Evolutionary conservation across 2,329 filamentous ascomycete genomes (phyloP), one percentile per base, ranked within the genome.

Genomic region (Aspergillus neoniger): DNA sequence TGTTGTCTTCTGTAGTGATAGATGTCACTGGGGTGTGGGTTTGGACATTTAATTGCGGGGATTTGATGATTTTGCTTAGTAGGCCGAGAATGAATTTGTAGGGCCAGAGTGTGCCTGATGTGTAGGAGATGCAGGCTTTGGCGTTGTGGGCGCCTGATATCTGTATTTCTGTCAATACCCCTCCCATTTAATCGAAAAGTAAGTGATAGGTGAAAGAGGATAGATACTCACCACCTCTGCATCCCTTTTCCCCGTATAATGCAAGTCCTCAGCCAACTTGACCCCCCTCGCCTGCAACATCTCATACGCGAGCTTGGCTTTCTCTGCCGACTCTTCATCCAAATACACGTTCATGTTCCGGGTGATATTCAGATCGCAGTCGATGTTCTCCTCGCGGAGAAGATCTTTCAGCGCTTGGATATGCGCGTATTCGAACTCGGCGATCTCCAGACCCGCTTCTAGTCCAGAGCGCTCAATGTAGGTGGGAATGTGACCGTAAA

Each of bases 11-110:
- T 38, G 55, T 52, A 10, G 49, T 70, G 41, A 70, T 69, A 12
- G 59, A 72, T 19, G 63, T 70, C 4, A 78, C 83, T 0, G 81
- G 77, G 2, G 84, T 86, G 58, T 77, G 73, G 0, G 84, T 82
- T 69, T 86, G 84, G 43, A 87, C 61, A 59, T 85, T 84, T 25
- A 86, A 65, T 0, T 79, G 80, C 52, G 67, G 72, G 1, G 67
- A 74, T 23, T 77, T 76, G 30, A 84, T 65, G 0, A 92, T 81
- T 72, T 91, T 64, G 9, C 63, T 86, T 1, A 96, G 78, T 0
- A 93, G 81, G 75, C 86, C 88, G 2, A 87, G 80, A 2, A 96
- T 88, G 28, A 96, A 84, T 77, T 95, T 96, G 75, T 96, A 96
- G 0, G 92, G 92, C 76, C 76, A 79, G 32, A 78, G 63, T 2